Percentiles rank a stretch among this genome's conserved stretches.
phyloP scores from a whole-genome alignment of 176 grass and related monocot species.

The Rhynchospora breviuscula region DNA sequence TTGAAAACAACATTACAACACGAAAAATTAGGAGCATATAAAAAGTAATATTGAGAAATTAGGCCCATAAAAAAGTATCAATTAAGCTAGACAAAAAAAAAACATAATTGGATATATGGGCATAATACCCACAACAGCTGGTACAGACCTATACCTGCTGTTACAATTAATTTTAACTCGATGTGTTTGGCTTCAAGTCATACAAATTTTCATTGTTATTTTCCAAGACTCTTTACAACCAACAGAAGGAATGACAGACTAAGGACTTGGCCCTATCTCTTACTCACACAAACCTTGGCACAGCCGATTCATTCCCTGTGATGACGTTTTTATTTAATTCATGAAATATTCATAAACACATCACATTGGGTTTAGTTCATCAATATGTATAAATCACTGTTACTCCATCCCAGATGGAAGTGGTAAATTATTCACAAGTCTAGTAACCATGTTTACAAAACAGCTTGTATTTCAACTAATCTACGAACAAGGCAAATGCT shows the following conservation, averaged over 20 bases:
- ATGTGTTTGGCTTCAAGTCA: background rate
- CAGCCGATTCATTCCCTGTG: background rate
- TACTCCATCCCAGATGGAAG: background rate
- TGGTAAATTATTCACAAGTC: background rate
- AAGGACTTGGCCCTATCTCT: background rate
- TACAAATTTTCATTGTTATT: background rate
- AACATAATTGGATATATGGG: slow-evolving; percentile 5
- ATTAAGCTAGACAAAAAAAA: slow-evolving; percentile 5
- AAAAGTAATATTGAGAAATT: slow-evolving; percentile 2
- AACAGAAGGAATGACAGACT: background rate
- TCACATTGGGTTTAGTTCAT: background rate
- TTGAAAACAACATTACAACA: slow-evolving; percentile 37
- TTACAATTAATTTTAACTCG: background rate
- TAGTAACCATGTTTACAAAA: background rate
- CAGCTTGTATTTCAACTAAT: background rate
- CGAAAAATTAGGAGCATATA: slow-evolving; percentile 16
- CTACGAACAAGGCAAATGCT: too few relatives aligned
- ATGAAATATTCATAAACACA: background rate
- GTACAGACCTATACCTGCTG: background rate
- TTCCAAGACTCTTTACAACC: background rate
- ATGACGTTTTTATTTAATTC: background rate
- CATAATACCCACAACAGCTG: background rate
- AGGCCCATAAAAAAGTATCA: background rate
- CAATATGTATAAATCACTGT: background rate
- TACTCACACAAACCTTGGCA: background rate